Base-by-base conservation (phyloP, 202 grass and related monocot species). In the Zizania palustris region DNA sequence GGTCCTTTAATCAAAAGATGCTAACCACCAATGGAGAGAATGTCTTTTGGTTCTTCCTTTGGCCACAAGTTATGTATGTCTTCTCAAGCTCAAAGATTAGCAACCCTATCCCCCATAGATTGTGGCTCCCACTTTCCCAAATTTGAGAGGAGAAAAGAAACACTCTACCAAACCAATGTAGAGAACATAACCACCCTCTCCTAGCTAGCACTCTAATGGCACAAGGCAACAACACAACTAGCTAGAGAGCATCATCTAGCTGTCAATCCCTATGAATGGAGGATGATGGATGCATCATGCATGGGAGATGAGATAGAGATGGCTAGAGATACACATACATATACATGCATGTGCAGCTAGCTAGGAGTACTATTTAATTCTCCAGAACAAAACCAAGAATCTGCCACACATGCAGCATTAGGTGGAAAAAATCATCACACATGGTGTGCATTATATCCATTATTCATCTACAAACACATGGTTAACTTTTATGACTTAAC, bases 1-100 rank as follows among this genome's bases (percentile, higher is more conserved):
- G n/a, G n/a, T n/a, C 73, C 85, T 91, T 81, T 76, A 90, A 75
- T 80, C 63, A 80, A 86, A 90, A 83, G 84, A 90, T 90, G 79
- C 80, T 73, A 81, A 67, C 76, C 65, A 66, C 71, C 72, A 42
- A 56, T 80, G 62, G 70, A 80, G 79, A 67, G 84, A 90, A 90
- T 90, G 84, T 90, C 65, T 81, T 83, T 84, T 50, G 50, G 60
- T 90, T 86, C 80, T 90, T 86, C 80, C 88, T 90, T 87, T 84
- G 76, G 66, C 67, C 65, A 87, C 72, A 87, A 77, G 80, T 81
- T 80, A 80, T 81, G 75, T 9, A 60, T 67, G 76, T 87, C 66
- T 80, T 79, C 62, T 65, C 62, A 12, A 80, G 71, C 76, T 75
- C 75, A 84, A 87, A 66, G 65, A 76, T 76, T 76, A 73, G 72